Conservation (phyloP, 2,329 filamentous ascomycete species). For the Lachnellula willkommii region DNA sequence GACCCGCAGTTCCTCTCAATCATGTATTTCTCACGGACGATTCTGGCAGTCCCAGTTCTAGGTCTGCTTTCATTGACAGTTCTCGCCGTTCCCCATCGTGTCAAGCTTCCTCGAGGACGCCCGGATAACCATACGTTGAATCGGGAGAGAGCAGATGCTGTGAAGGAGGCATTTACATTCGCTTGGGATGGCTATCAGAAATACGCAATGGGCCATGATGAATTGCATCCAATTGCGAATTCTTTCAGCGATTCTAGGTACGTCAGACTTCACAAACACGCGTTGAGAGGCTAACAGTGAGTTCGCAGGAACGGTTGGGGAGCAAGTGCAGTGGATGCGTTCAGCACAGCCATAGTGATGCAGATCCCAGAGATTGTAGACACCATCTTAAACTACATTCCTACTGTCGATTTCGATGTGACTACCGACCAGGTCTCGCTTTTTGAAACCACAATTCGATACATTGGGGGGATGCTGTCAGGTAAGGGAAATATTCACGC, state of each 20-base stretch:
- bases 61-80: conserved; percentile 11
- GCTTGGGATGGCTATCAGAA: conserved; percentile 70
- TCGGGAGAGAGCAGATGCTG: conserved; percentile 45
- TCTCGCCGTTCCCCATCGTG: conserved; percentile 18
- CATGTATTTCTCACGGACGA: conserved; percentile 21
- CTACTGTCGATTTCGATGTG: conserved; percentile 63
- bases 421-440: conserved; percentile 60
- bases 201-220: conserved; percentile 74
- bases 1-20: not conserved
- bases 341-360: conserved; percentile 78
- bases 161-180: conserved; percentile 63
- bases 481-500: conserved; percentile 43
- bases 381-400: conserved; percentile 65
- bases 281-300: conserved; percentile 8
- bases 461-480: conserved; percentile 74
- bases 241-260: conserved; percentile 64
- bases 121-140: conserved; percentile 24
- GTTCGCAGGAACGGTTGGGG: conserved; percentile 71
- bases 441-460: conserved; percentile 89
- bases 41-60: conserved; percentile 12
- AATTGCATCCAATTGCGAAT: conserved; percentile 64
- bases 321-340: conserved; percentile 72
- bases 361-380: conserved; percentile 60
- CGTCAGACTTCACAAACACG: conserved; percentile 14
- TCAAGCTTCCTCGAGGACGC: conserved; percentile 6